Evolutionary conservation across 2,329 filamentous ascomycete species (phyloP).

Genomic region (Achaetomium macrosporum): DNA sequence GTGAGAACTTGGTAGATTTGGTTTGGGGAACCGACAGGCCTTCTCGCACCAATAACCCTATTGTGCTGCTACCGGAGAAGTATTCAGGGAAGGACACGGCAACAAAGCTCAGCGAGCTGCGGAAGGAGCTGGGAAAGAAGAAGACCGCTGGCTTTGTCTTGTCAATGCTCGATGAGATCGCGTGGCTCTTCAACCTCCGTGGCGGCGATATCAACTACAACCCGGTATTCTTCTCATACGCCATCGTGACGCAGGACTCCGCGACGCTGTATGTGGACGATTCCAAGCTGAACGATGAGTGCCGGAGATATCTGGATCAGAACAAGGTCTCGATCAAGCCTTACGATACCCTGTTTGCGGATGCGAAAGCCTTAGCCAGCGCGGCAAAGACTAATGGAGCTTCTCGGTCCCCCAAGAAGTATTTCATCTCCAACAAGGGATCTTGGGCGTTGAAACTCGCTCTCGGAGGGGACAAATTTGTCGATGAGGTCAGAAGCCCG

Average conservation of each 20-base stretch:
- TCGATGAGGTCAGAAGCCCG: conserved; percentile 82
- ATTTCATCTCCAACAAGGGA: conserved; percentile 78
- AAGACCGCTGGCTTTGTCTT: conserved; percentile 82
- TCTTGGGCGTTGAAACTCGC: conserved; percentile 90
- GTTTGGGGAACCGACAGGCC: conserved; percentile 80
- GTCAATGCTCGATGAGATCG: conserved; percentile 92
- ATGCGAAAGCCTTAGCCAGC: conserved; percentile 59
- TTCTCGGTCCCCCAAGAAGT: conserved; percentile 51
- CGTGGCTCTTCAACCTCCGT: conserved; percentile 97
- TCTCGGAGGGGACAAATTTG: conserved; percentile 76
- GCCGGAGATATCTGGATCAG: conserved; percentile 61
- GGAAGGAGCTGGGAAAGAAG: conserved; percentile 89
- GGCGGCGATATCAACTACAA: conserved; percentile 97
- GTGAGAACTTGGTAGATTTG: conserved; percentile 80
- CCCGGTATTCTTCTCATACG: conserved; percentile 97
- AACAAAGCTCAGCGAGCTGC: conserved; percentile 76
- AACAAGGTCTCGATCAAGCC: conserved; percentile 70
- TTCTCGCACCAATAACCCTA: conserved; percentile 65
- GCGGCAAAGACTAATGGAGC: conserved; percentile 28
- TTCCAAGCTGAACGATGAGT: conserved; percentile 65
- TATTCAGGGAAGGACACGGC: conserved; percentile 78
- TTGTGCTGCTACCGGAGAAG: conserved; percentile 64
- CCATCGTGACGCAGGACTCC: conserved; percentile 69
- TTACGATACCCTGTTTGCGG: conserved; percentile 75
- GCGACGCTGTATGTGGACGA: conserved; percentile 82